phyloP scores from a whole-genome alignment of 345 rosid species.

The Hibiscus trionum region DNA sequence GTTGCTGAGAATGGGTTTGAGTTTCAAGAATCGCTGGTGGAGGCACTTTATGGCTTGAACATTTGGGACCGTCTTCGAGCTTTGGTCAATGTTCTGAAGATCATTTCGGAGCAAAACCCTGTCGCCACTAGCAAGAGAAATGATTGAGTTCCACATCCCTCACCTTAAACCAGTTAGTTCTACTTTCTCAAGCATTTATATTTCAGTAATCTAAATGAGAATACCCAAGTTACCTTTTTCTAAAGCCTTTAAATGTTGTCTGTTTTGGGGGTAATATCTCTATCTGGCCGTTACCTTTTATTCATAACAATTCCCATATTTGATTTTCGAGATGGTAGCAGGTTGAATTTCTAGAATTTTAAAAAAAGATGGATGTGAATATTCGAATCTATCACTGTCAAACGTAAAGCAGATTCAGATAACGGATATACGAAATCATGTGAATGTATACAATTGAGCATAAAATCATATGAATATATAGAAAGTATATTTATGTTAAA shows the following conservation, averaged over 20 bases:
- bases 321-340: too few relatives aligned
- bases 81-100: constrained; percentile 60
- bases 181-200: background rate
- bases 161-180: background rate
- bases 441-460: too few relatives aligned
- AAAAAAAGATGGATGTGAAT: too few relatives aligned
- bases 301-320: too few relatives aligned
- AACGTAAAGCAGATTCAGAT: too few relatives aligned
- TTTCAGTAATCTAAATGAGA: background rate
- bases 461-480: too few relatives aligned
- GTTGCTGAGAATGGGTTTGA: constrained; percentile 77
- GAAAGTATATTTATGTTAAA: too few relatives aligned
- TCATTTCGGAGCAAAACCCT: constrained; percentile 53
- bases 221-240: background rate
- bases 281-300: too few relatives aligned
- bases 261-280: too few relatives aligned
- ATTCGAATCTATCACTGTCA: too few relatives aligned
- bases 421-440: too few relatives aligned
- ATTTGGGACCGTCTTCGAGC: constrained; percentile 86
- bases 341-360: too few relatives aligned
- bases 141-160: constrained; percentile 26
- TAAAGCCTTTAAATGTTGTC: background rate
- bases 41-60: constrained; percentile 76
- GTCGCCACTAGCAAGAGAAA: constrained; percentile 29
- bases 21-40: constrained; percentile 81